Evolutionary conservation across 148 eudicot species (phyloP).

Genomic region (Selenicereus undatus): DNA sequence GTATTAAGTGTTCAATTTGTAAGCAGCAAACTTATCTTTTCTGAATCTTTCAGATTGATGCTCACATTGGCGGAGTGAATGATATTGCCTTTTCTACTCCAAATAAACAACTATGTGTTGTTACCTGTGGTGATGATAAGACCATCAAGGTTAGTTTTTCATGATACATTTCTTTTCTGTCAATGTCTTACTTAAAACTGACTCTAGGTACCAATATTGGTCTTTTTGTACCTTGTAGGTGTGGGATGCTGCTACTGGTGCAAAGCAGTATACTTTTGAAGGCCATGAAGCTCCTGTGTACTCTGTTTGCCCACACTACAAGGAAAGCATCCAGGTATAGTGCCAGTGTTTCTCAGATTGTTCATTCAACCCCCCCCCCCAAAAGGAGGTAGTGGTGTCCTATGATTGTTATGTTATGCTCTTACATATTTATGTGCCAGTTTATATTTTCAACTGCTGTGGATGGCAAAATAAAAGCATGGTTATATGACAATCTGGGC

Average conservation of each 20-base stretch:
- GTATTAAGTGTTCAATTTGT: neutral
- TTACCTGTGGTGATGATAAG: conserved; percentile 95
- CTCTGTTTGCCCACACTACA: conserved; percentile 82
- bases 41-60: conserved; percentile 59
- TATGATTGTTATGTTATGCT: conserved; percentile 2
- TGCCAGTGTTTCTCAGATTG: neutral
- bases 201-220: neutral
- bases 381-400: neutral
- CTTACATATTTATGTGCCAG: conserved; percentile 38
- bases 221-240: conserved; percentile 39
- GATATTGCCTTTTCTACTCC: conserved; percentile 88
- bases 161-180: neutral
- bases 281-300: conserved; percentile 92
- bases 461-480: conserved; percentile 89
- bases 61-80: conserved; percentile 85
- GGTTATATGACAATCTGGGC: conserved; percentile 85
- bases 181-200: neutral
- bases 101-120: conserved; percentile 67
- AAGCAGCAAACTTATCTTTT: neutral
- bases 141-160: conserved; percentile 58
- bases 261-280: conserved; percentile 70
- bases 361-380: neutral
- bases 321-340: conserved; percentile 67
- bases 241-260: conserved; percentile 77
- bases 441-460: conserved; percentile 83